Percentiles rank a stretch among this genome's conserved stretches.
Evolutionary conservation across 75 land plant genomes (phyloP).

Genomic region (Picea glauca): DNA sequence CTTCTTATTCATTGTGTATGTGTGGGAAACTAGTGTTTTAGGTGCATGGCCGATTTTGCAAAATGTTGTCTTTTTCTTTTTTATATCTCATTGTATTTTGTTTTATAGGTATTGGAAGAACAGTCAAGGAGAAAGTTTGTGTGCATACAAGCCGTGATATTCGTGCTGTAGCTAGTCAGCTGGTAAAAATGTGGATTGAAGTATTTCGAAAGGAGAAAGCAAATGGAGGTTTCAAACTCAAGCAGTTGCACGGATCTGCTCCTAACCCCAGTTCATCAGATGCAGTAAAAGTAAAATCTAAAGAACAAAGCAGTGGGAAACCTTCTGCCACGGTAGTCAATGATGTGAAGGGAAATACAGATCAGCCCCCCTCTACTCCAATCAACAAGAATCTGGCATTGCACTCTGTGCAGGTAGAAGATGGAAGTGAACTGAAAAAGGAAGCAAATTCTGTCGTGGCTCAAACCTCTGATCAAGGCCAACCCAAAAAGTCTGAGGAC

Average conservation of each 20-base stretch:
- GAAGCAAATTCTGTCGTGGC: slow-evolving; percentile 25
- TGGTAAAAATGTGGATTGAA: slow-evolving; percentile 92
- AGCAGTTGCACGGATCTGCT: slow-evolving; percentile 27
- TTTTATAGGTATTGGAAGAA: slow-evolving; percentile 80
- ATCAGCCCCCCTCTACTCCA: slow-evolving; percentile 18
- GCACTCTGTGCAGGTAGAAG: slow-evolving; percentile 20
- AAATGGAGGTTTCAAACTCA: slow-evolving; percentile 45
- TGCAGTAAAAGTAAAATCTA: slow-evolving; percentile 34
- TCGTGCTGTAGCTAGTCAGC: slow-evolving; percentile 88
- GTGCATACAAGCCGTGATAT: slow-evolving; percentile 95
- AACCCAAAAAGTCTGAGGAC: slow-evolving; percentile 11
- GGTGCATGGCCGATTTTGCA: neutral
- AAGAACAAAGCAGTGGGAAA: slow-evolving; percentile 42
- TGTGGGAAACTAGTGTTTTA: neutral
- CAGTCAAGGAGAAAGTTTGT: slow-evolving; percentile 90
- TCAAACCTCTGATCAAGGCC: slow-evolving; percentile 10
- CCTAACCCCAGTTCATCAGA: slow-evolving; percentile 14
- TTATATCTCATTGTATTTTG: neutral
- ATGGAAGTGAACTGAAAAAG: slow-evolving; percentile 18
- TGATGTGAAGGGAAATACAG: slow-evolving; percentile 33
- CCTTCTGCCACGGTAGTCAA: slow-evolving; percentile 19
- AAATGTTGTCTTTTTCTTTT: neutral
- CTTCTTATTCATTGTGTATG: neutral
- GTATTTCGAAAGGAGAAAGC: slow-evolving; percentile 90
- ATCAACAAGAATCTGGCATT: slow-evolving; percentile 20